Evolutionary conservation across 1,139 yeast genomes (phyloP).

Genomic region (Saccharomyces hybrid): DNA sequence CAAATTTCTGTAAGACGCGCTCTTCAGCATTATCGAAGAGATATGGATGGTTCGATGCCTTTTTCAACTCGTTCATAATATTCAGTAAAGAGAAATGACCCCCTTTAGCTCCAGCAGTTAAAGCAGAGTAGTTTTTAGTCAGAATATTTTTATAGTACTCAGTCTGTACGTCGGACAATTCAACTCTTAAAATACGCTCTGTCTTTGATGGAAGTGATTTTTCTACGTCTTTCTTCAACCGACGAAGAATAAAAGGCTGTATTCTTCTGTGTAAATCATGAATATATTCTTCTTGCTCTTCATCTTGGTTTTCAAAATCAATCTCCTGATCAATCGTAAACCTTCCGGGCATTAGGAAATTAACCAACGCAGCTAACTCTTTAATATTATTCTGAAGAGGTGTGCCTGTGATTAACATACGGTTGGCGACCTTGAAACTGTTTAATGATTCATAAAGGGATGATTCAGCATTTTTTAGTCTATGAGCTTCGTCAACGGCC

Average conservation of each 20-base stretch:
- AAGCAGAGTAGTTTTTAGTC: slow-evolving; percentile 83
- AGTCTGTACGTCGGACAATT: slow-evolving; percentile 88
- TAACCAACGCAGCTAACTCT: slow-evolving; percentile 89
- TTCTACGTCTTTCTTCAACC: slow-evolving; percentile 94
- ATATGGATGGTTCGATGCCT: slow-evolving; percentile 96
- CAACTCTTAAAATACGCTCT: slow-evolving; percentile 90
- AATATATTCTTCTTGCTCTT: slow-evolving; percentile 80
- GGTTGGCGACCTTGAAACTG: slow-evolving; percentile 74
- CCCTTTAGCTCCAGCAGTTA: slow-evolving; percentile 74
- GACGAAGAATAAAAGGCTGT: slow-evolving; percentile 85
- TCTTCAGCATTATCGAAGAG: slow-evolving; percentile 90
- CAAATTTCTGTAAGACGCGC: slow-evolving; percentile 57
- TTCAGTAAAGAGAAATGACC: slow-evolving; percentile 82
- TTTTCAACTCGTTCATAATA: slow-evolving; percentile 90
- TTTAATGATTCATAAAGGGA: slow-evolving; percentile 53
- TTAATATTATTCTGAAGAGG: slow-evolving; percentile 93
- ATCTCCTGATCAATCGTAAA: slow-evolving; percentile 65
- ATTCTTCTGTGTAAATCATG: slow-evolving; percentile 74
- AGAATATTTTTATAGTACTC: slow-evolving; percentile 89
- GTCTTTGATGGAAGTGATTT: slow-evolving; percentile 83
- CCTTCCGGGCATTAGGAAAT: slow-evolving; percentile 93
- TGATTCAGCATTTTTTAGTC: slow-evolving; percentile 89
- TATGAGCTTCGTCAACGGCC: slow-evolving; percentile 98
- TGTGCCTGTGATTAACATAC: slow-evolving; percentile 92
- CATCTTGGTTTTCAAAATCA: slow-evolving; percentile 72